phyloP scores from a whole-genome alignment of 2,329 filamentous ascomycete genomes.

The Aspergillus quadricinctus region DNA sequence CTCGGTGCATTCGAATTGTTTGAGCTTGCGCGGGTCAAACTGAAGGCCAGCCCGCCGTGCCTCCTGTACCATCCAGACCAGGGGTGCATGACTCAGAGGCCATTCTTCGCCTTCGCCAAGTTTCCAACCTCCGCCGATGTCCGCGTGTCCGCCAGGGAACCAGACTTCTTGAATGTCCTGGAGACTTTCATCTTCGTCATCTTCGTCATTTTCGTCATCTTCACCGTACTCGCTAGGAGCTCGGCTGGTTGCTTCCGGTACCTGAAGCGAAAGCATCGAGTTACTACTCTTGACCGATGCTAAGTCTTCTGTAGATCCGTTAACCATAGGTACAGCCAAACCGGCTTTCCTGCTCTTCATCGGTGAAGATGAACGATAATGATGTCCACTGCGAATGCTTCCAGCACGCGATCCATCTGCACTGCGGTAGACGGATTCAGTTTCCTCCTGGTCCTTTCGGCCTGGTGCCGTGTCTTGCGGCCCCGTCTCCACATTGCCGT shows the following conservation, averaged over 20 bases:
- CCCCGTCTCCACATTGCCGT: slow-evolving; percentile 4
- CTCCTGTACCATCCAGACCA: slow-evolving; percentile 68
- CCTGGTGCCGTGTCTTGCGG: slow-evolving; percentile 5
- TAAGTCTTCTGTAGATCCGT: slow-evolving; percentile 26
- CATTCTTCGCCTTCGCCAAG: slow-evolving; percentile 50
- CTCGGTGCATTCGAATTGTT: slow-evolving; percentile 60
- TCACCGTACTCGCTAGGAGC: slow-evolving; percentile 15
- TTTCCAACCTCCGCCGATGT: slow-evolving; percentile 74
- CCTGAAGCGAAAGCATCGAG: slow-evolving; percentile 26
- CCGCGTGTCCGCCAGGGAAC: slow-evolving; percentile 74
- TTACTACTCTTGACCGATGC: slow-evolving; percentile 27
- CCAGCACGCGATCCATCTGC: slow-evolving; percentile 18
- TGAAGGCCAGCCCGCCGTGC: slow-evolving; percentile 61
- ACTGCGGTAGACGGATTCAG: slow-evolving; percentile 28
- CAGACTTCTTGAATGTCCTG: slow-evolving; percentile 74
- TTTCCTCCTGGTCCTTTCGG: slow-evolving; percentile 11
- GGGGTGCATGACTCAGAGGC: slow-evolving; percentile 62
- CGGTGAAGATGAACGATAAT: slow-evolving; percentile 27
- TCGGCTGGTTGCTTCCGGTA: slow-evolving; percentile 15
- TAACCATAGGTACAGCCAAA: slow-evolving; percentile 25
- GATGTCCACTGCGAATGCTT: slow-evolving; percentile 12
- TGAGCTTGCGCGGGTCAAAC: slow-evolving; percentile 66
- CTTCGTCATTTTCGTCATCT: slow-evolving; percentile 30
- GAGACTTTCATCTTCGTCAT: slow-evolving; percentile 35
- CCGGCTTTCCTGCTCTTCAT: slow-evolving; percentile 11